Base-by-base conservation (phyloP, 495 filamentous ascomycete species). In the Penicillium canariense region DNA sequence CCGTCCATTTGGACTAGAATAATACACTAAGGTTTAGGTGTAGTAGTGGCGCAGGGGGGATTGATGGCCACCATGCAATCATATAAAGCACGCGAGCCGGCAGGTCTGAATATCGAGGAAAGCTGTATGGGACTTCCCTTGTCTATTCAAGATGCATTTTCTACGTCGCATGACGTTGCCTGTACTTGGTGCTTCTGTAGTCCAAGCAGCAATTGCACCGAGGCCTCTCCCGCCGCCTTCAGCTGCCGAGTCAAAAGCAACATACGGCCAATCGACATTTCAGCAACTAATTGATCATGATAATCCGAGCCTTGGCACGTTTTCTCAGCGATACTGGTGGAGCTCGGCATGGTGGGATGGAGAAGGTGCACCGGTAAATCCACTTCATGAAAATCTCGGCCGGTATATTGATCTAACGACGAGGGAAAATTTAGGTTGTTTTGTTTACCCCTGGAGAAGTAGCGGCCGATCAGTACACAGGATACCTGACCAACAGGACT, bases 391-490 rank as follows among this genome's bases (percentile, higher is more conserved):
- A 47, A 34, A 8, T 20, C 31, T 36, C 14, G 11, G 1, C 11
- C 10, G 10, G 11, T 17, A 40, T 49, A 38, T 52, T 67, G 32
- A 36, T 52, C 36, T 56, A 23, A 54, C 31, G 35, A 39, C 1
- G 18, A 39, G 23, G 1, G 17, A 31, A 25, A 22, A 4, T 8
- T 6, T 68, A 80, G 65, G 66, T 82, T 39, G 72, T 84, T 23
- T 59, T 85, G 1, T 80, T 83, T 54, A 81, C 77, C 0, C 84
- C 84, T 3, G 84, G 84, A 55, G 85, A 88, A 63, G 68, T 70
- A 56, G 64, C 69, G 18, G 83, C 76, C 14, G 69, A 73, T 23
- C 65, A 60, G 5, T 87, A 61, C 42, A 51, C 46, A 1, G 77
- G 69, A 2, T 84, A 81, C 52, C 48, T 82, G 10, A 76, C 70